Evolutionary conservation across 106 monocot genomes (phyloP).

Genomic region (Iris macrosiphon): DNA sequence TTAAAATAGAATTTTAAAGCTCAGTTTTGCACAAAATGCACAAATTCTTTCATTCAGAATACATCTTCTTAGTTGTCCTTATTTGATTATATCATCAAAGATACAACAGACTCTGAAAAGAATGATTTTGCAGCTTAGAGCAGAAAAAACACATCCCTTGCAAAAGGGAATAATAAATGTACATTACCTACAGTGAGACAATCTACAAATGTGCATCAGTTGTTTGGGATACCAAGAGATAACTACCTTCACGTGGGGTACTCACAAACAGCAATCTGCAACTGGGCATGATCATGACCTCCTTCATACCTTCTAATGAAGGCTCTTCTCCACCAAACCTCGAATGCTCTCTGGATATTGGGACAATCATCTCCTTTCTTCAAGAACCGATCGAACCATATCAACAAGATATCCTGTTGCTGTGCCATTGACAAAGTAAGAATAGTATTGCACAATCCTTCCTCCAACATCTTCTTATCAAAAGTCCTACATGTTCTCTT

Average conservation of each 20-base stretch:
- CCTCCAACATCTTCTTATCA: slow-evolving; percentile 31
- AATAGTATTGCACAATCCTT: slow-evolving; percentile 30
- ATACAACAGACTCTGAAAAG: no score
- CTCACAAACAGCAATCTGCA: slow-evolving; percentile 25
- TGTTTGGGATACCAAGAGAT: no score
- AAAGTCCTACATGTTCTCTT: slow-evolving; percentile 21
- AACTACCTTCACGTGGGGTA: slow-evolving; percentile 9
- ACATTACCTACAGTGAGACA: no score
- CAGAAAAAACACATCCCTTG: no score
- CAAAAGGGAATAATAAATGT: no score
- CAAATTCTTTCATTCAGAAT: no score
- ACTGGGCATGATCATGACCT: slow-evolving; percentile 7
- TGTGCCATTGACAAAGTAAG: slow-evolving; percentile 37
- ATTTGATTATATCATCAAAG: no score
- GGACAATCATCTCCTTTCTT: slow-evolving; percentile 45
- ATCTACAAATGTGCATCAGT: no score
- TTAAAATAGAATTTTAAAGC: no score
- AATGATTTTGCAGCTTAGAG: no score
- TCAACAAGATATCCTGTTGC: slow-evolving; percentile 32
- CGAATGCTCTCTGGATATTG: slow-evolving; percentile 35
- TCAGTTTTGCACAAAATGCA: no score
- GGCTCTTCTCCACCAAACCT: slow-evolving; percentile 47
- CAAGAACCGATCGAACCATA: slow-evolving; percentile 41
- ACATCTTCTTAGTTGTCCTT: no score
- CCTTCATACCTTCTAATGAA: slow-evolving; percentile 19